Evolutionary conservation across 2,329 filamentous ascomycete genomes (phyloP).

Genomic region (Paracoccidioides brasiliensis): DNA sequence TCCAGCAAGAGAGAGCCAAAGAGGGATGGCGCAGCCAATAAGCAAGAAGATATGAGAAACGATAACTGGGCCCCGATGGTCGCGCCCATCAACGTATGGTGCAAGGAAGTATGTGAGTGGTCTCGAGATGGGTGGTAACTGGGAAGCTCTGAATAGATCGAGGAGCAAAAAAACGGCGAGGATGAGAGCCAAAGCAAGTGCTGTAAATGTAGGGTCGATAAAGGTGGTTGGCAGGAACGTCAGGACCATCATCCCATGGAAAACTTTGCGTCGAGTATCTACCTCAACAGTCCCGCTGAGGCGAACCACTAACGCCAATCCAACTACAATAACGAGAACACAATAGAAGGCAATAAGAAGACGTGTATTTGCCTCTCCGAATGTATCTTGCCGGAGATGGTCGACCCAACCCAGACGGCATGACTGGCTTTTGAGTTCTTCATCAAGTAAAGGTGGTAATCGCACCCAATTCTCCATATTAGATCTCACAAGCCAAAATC

Average conservation of each 20-base stretch:
- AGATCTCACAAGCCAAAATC: slow-evolving; percentile 55
- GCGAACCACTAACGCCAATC: slow-evolving; percentile 60
- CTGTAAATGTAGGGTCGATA: slow-evolving; percentile 72
- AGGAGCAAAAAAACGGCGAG: slow-evolving; percentile 77
- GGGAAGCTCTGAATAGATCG: slow-evolving; percentile 78
- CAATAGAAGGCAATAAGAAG: slow-evolving; percentile 66
- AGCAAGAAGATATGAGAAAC: slow-evolving; percentile 93
- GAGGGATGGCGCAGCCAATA: slow-evolving; percentile 84
- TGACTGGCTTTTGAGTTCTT: slow-evolving; percentile 22
- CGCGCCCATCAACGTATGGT: slow-evolving; percentile 87
- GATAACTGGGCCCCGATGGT: slow-evolving; percentile 85
- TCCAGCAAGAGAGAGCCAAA: slow-evolving; percentile 76
- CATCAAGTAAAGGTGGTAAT: slow-evolving; percentile 41
- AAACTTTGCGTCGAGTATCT: slow-evolving; percentile 90
- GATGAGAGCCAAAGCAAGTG: slow-evolving; percentile 65
- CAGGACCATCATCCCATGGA: slow-evolving; percentile 95
- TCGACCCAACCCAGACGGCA: slow-evolving; percentile 49
- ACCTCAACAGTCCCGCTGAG: slow-evolving; percentile 73
- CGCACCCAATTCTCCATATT: slow-evolving; percentile 64
- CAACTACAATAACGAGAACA: slow-evolving; percentile 52
- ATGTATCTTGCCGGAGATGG: slow-evolving; percentile 46
- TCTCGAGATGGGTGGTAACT: slow-evolving; percentile 77
- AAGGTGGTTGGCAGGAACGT: slow-evolving; percentile 85
- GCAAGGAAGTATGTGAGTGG: slow-evolving; percentile 77
- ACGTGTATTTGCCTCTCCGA: slow-evolving; percentile 72